These are phyloP conservation scores for Beauveria bassiana DNA, from an alignment of 2,329 filamentous ascomycete species.

Conservation along the genomic window DNA sequence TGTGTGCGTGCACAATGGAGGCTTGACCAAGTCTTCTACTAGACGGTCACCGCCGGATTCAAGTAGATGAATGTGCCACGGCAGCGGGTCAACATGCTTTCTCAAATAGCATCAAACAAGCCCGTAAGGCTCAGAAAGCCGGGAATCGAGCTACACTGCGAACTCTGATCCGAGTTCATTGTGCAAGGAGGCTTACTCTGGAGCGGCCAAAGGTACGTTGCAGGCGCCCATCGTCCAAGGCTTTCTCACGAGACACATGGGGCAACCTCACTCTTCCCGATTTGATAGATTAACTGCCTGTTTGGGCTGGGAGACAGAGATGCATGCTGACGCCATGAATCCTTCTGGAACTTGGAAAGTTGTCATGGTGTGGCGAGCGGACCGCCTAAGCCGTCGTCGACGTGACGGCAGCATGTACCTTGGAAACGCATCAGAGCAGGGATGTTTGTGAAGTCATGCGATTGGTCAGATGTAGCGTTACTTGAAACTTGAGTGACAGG, in stretches of 20 bases:
- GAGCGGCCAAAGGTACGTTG: conserved; percentile 3
- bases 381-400: neutral
- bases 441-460: neutral
- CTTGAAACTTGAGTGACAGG: neutral
- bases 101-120: neutral
- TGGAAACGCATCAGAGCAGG: neutral
- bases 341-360: neutral
- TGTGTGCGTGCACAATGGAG: neutral
- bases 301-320: conserved; percentile 10
- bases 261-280: neutral
- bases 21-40: neutral
- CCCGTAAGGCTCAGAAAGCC: neutral
- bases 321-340: conserved; percentile 21
- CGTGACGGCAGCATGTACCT: neutral
- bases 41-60: neutral
- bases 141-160: neutral
- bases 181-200: conserved; percentile 4
- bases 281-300: neutral
- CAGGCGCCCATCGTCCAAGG: conserved; percentile 6
- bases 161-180: neutral
- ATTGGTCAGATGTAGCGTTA: neutral
- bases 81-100: conserved; percentile 3
- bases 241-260: neutral
- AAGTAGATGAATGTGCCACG: conserved; percentile 7
- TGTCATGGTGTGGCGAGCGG: neutral